Percentiles rank a stretch among this genome's conserved stretches.
These are phyloP conservation scores for Trichoderma brevicompactum DNA, from an alignment of 2,329 filamentous ascomycete genomes.

Conservation along the genomic window DNA sequence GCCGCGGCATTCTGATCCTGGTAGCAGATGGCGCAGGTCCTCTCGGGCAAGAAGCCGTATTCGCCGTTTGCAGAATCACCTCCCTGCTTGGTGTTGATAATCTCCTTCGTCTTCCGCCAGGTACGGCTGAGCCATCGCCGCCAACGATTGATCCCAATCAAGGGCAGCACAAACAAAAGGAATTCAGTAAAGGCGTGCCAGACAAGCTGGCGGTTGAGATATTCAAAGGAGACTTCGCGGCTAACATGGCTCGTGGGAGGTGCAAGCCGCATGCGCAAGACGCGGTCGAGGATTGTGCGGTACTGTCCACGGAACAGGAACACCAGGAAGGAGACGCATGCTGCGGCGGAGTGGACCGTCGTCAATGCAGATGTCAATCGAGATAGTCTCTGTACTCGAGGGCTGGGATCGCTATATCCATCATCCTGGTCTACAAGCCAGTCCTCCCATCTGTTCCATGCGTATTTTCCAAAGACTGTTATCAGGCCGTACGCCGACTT, in stretches of 20 bases:
- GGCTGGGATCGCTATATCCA: slow-evolving; percentile 67
- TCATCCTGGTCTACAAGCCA: slow-evolving; percentile 79
- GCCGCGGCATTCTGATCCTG: slow-evolving; percentile 81
- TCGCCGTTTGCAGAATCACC: slow-evolving; percentile 68
- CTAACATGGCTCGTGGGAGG: slow-evolving; percentile 84
- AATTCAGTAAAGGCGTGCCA: slow-evolving; percentile 99
- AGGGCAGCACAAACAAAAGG: slow-evolving; percentile 90
- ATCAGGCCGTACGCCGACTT: slow-evolving; percentile 82
- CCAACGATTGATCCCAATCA: slow-evolving; percentile 96
- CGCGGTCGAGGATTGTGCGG: slow-evolving; percentile 83
- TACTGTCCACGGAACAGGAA: slow-evolving; percentile 92
- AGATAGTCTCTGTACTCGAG: slow-evolving; percentile 61
- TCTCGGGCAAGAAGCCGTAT: slow-evolving; percentile 82
- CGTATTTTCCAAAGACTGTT: slow-evolving; percentile 86
- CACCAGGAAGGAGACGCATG: slow-evolving; percentile 83
- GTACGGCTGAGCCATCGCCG: slow-evolving; percentile 82
- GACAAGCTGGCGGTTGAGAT: slow-evolving; percentile 93
- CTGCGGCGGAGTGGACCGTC: slow-evolving; percentile 78
- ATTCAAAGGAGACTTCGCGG: slow-evolving; percentile 95
- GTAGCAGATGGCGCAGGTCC: slow-evolving; percentile 97
- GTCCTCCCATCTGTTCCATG: slow-evolving; percentile 89
- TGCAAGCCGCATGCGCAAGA: slow-evolving; percentile 81
- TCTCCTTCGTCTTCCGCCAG: slow-evolving; percentile 79
- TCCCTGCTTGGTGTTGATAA: slow-evolving; percentile 58
- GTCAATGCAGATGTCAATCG: slow-evolving; percentile 70